Base-by-base conservation (phyloP, 345 rosid genomes). In the Geranium rotundifolium region DNA sequence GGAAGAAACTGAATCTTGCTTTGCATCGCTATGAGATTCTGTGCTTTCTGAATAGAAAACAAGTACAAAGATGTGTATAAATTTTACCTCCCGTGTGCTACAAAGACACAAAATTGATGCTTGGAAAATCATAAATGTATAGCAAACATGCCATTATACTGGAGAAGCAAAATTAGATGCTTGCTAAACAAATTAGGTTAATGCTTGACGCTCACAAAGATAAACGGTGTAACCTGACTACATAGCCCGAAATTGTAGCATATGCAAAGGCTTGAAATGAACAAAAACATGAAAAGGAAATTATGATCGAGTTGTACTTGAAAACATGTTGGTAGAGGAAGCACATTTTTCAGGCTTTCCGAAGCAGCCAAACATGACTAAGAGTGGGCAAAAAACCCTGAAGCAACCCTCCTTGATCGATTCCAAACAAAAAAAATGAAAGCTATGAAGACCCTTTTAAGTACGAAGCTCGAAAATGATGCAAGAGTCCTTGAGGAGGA, bases 11-110 rank as follows among this genome's bases (percentile, higher is more conserved):
- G 70, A 69, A 59, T 70, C 78, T 60, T 60, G 66, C 64, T 71
- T 61, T 29, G 20, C 61, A 52, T 68, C 60, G 55, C 52, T 59
- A 4, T 57, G 68, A 69, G 65, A 30, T 67, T 73, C 74, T 27
- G 70, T 49, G 41, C 49, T 67, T 66, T 71, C 86, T 80, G 63
- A 54, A 82, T 10, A 46, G 52, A 14, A 7, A 2, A 46, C 3
- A 46, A 46, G 16, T 46, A 9, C 52, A 46, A 46, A 46, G 16
- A 12, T 3, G 52, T 14, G 52, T 46, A 46, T 46, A 34, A 34
- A 8, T 34, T 34, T 34, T 34, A 34, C 41, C 41, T 34, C 41
- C 41, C 41, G 10, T 34, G 3, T 8, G 41, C 41, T 34, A 34
- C 16, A 46, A 46, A 46, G 52, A 46, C 0, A 46, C 3, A 14